phyloP scores from a whole-genome alignment of 2,329 filamentous ascomycete genomes.

The Beauveria scarabaeidicola region DNA sequence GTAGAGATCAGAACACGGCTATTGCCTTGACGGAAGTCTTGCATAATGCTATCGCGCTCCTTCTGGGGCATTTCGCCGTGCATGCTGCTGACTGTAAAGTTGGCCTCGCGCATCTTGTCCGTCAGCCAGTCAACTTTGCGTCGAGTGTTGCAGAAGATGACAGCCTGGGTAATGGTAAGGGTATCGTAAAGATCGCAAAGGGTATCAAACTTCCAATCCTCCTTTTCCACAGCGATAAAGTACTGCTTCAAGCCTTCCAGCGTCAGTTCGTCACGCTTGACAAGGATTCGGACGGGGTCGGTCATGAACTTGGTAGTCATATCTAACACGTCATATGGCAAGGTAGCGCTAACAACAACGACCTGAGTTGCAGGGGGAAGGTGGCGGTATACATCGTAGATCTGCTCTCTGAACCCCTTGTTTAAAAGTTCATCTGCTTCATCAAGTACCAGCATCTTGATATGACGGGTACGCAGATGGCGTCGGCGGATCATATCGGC shows the following conservation, averaged over 20 bases:
- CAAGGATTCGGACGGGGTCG: slow-evolving; percentile 88
- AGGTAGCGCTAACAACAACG: slow-evolving; percentile 93
- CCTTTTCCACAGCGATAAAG: slow-evolving; percentile 98
- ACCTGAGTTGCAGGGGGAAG: slow-evolving; percentile 94
- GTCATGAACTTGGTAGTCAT: slow-evolving; percentile 99
- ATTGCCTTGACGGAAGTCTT: slow-evolving; percentile 95
- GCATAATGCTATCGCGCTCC: slow-evolving; percentile 98
- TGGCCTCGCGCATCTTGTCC: slow-evolving; percentile 97
- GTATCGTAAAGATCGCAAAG: slow-evolving; percentile 98
- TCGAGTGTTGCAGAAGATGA: slow-evolving; percentile 99
- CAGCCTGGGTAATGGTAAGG: slow-evolving; percentile 94
- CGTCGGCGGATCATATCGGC: slow-evolving; percentile 55
- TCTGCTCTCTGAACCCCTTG: slow-evolving; percentile 94
- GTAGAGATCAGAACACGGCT: slow-evolving; percentile 94
- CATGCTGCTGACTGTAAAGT: slow-evolving; percentile 98
- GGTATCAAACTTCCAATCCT: slow-evolving; percentile 99
- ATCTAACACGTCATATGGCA: slow-evolving; percentile 95
- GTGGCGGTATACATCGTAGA: slow-evolving; percentile 97
- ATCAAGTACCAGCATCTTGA: slow-evolving; percentile 56
- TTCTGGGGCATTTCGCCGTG: slow-evolving; percentile 99
- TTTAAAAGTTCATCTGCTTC: slow-evolving; percentile 64
- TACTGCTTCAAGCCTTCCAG: slow-evolving; percentile 97
- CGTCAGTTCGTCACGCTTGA: slow-evolving; percentile 98
- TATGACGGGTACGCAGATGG: slow-evolving; percentile 49
- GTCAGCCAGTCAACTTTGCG: slow-evolving; percentile 99